Conservation (phyloP, 2,329 filamentous ascomycete genomes). For the Neopestalotiopsis sp. region DNA sequence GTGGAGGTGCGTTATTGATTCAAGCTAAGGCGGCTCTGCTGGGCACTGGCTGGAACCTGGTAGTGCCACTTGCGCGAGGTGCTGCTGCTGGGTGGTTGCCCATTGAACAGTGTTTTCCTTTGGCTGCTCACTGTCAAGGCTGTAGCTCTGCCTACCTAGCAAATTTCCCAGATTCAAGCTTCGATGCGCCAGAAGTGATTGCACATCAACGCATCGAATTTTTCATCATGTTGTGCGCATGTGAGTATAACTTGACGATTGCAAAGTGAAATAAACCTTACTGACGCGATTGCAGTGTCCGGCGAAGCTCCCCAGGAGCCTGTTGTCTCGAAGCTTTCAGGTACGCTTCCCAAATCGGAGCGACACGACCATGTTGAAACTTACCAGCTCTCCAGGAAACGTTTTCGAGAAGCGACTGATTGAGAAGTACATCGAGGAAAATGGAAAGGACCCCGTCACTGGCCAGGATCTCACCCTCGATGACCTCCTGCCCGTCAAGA, state of each 20-base stretch:
- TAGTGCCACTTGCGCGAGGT: background rate
- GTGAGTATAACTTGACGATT: slow-evolving; percentile 29
- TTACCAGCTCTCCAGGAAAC: slow-evolving; percentile 62
- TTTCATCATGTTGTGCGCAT: slow-evolving; percentile 55
- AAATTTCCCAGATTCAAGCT: slow-evolving; percentile 6
- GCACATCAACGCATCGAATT: slow-evolving; percentile 18
- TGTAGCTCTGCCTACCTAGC: background rate
- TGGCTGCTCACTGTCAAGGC: slow-evolving; percentile 14
- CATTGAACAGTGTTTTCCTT: slow-evolving; percentile 8
- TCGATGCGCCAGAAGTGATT: slow-evolving; percentile 20
- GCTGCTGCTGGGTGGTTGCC: too few relatives aligned
- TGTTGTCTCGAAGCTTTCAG: slow-evolving; percentile 93
- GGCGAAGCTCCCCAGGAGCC: slow-evolving; percentile 95
- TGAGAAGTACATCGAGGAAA: slow-evolving; percentile 90
- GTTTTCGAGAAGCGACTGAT: slow-evolving; percentile 96
- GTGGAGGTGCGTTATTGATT: background rate
- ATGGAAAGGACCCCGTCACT: slow-evolving; percentile 90
- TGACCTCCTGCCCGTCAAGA: slow-evolving; percentile 88
- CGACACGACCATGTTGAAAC: background rate
- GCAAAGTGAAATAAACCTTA: background rate
- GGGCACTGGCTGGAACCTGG: background rate
- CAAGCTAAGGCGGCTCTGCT: background rate
- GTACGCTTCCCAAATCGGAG: slow-evolving; percentile 54
- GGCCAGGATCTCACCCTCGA: slow-evolving; percentile 83
- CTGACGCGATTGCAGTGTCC: slow-evolving; percentile 69